Percentiles rank a stretch among this genome's conserved stretches.
Evolutionary conservation across 2,329 filamentous ascomycete genomes (phyloP).

Genomic region (Trematosphaeria pertusa): DNA sequence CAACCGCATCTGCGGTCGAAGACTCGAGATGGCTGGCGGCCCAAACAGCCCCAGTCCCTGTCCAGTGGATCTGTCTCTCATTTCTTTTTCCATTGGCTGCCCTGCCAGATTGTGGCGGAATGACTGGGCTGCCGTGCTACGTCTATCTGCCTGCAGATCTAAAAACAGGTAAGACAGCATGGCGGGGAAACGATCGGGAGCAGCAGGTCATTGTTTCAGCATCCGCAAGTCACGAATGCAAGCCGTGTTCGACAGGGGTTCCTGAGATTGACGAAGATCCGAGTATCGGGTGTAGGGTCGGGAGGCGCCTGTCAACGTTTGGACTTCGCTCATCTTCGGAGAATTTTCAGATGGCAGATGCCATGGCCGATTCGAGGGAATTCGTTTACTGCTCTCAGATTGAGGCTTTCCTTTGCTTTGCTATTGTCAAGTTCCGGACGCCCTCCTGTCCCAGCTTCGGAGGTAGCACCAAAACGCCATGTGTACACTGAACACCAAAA

Average conservation of each 20-base stretch:
- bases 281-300: too few species aligned
- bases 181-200: constrained; percentile 28
- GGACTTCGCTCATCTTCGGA: too few species aligned
- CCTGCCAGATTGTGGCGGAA: background rate
- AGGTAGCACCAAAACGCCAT: constrained; percentile 14
- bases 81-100: constrained; percentile 4
- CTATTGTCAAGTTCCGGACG: too few species aligned
- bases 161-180: constrained; percentile 39
- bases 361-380: too few species aligned
- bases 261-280: too few species aligned
- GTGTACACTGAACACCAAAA: constrained; percentile 7
- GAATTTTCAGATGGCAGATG: too few species aligned
- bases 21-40: constrained; percentile 2
- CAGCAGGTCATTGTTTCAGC: constrained; percentile 28
- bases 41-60: constrained; percentile 7
- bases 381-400: too few species aligned
- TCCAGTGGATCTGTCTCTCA: background rate
- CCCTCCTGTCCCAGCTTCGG: constrained; percentile 1
- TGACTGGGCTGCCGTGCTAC: constrained; percentile 24
- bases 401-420: too few species aligned
- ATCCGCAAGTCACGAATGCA: too few species aligned
- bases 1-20: constrained; percentile 4
- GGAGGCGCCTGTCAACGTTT: too few species aligned
- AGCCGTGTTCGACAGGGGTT: too few species aligned
- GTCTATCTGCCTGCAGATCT: constrained; percentile 35